Evolutionary conservation across 805 yeast genomes (phyloP), one percentile per base, ranked within the genome.

Genomic region (Hagleromyces aurorensis): DNA sequence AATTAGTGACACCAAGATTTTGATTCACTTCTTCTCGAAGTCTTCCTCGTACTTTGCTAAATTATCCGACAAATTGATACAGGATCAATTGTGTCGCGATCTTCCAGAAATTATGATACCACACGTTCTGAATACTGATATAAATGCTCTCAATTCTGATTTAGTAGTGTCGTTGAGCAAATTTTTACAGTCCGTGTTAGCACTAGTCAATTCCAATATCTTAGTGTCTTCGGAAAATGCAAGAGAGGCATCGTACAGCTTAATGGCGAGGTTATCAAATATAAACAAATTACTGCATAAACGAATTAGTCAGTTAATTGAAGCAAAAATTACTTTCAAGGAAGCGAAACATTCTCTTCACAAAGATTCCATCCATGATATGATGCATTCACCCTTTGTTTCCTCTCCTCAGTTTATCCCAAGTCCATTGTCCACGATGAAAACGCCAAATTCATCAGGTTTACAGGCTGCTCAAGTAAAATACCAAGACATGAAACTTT

Each of bases 351-450:
- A 37, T 4, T 20, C 21, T 14, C 19, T 33, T 13, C 13, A 37
- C 11, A 35, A 29, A 16, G 42, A 42, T 9, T 13, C 32, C 2
- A 25, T 30, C 3, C 44, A 40, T 7, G 48, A 43, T 13, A 43
- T 26, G 22, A 34, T 36, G 13, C 33, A 30, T 15, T 48, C 58
- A 2, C 58, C 59, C 9, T 41, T 55, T 1, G 37, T 50, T 8
- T 41, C 50, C 6, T 52, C 61, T 1, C 57, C 59, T 3, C 52
- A 51, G 18, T 46, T 41, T 18, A 38, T 44, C 12, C 34, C 48
- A n/a, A 50, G 51, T 21, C 56, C 57, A 13, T 29, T 44, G 7
- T 37, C 50, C 2, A 34, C 34, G 18, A 32, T 41, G n/a, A 46
- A 44, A 25, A 17, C 29, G 4, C 36, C 41, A 10, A 36, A 39